Conservation (phyloP, 306 rosid species). For the Alnus glutinosa region DNA sequence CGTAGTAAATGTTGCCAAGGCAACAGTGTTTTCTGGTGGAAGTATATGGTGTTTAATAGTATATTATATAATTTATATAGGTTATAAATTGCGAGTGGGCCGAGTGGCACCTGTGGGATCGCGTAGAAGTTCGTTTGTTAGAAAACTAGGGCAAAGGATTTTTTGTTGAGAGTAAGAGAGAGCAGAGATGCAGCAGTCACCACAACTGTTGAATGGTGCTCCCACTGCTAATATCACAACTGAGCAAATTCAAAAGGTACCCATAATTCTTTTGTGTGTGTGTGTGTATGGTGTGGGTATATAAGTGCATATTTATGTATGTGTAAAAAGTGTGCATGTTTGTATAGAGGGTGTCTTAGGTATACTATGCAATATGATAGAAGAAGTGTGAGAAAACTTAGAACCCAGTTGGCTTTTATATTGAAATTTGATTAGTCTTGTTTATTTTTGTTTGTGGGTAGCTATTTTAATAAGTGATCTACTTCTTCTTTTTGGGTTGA, state of each 20-base stretch:
- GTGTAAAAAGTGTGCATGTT: neutral
- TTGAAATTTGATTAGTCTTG: neutral
- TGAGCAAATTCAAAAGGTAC: slow-evolving; percentile 59
- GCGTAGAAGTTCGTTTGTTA: slow-evolving; percentile 9
- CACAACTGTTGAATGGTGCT: slow-evolving; percentile 41
- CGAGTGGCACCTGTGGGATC: neutral
- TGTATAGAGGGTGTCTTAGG: neutral
- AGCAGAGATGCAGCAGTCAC: slow-evolving; percentile 12
- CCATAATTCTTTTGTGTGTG: neutral
- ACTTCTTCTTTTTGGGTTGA: no score
- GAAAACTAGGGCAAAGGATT: slow-evolving; percentile 16
- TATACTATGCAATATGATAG: neutral
- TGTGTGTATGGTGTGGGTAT: neutral
- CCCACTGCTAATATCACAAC: slow-evolving; percentile 33
- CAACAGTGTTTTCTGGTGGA: neutral
- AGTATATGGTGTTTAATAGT: no score
- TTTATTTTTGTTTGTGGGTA: neutral
- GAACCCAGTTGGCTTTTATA: neutral
- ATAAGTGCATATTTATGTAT: slow-evolving; percentile 4
- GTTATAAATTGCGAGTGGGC: no score
- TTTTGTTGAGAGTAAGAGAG: neutral
- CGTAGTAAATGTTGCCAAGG: neutral
- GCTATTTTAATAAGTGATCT: neutral
- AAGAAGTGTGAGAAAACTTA: neutral
- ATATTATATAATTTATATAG: no score